phyloP scores from a whole-genome alignment of 495 filamentous ascomycete species.

The Penicillium samsonianum region DNA sequence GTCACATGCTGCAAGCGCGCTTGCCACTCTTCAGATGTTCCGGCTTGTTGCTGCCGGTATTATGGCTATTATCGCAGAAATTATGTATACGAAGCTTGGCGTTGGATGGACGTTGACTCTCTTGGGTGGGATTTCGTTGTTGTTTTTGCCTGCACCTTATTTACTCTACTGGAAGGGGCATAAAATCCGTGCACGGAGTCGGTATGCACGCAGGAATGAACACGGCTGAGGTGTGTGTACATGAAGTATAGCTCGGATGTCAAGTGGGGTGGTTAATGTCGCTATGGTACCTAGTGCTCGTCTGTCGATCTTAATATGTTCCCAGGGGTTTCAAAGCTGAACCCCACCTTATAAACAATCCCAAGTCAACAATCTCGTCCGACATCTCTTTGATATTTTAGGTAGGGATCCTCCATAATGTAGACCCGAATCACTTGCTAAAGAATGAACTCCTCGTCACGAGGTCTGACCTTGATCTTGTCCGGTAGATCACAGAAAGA shows the following conservation, averaged over 20 bases:
- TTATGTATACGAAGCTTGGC: conserved; percentile 50
- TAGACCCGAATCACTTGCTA: background rate
- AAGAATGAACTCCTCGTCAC: too few species aligned
- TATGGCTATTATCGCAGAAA: conserved; percentile 45
- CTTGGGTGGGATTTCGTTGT: conserved; percentile 40
- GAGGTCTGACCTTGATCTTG: too few species aligned
- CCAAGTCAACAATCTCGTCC: too few species aligned
- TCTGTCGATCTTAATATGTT: background rate
- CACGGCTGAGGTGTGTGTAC: background rate
- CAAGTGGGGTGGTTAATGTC: background rate
- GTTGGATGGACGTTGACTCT: conserved; percentile 52
- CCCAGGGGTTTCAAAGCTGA: background rate
- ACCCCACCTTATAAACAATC: background rate
- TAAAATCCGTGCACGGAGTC: conserved; percentile 15
- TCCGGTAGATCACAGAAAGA: too few species aligned
- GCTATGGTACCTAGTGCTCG: background rate
- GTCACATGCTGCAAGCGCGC: conserved; percentile 31
- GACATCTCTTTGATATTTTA: background rate
- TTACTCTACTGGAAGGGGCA: conserved; percentile 25
- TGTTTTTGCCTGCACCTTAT: conserved; percentile 54
- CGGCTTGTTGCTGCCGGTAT: conserved; percentile 48
- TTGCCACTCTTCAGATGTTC: conserved; percentile 45
- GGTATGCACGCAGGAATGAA: conserved; percentile 8
- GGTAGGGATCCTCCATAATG: background rate
- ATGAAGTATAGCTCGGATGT: background rate